phyloP scores from a whole-genome alignment of 2,329 filamentous ascomycete species.

The Penicillium hordei region DNA sequence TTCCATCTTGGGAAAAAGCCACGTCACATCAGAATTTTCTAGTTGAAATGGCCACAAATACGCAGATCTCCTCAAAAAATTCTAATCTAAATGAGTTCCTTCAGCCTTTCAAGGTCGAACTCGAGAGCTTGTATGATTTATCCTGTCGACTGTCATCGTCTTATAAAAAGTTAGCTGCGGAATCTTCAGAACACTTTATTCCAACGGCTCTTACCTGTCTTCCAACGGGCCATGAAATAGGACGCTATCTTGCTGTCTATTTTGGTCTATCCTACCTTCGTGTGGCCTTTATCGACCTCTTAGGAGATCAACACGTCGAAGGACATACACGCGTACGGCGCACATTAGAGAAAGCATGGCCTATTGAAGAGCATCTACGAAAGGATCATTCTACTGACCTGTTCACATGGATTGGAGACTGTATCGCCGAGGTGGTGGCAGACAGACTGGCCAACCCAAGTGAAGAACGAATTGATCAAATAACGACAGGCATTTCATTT shows the following conservation, averaged over 20 bases:
- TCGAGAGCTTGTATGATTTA: conserved; percentile 35
- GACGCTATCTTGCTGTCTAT: conserved; percentile 55
- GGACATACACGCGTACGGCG: conserved; percentile 54
- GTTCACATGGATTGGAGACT: conserved; percentile 73
- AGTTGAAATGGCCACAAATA: neutral
- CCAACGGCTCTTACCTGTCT: conserved; percentile 44
- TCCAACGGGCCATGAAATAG: conserved; percentile 52
- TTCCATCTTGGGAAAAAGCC: neutral
- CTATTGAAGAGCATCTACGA: conserved; percentile 71
- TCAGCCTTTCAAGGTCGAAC: conserved; percentile 31
- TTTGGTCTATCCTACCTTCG: conserved; percentile 54
- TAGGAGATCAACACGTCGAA: conserved; percentile 38
- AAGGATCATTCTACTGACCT: conserved; percentile 67
- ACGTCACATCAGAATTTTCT: neutral
- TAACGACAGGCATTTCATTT: conserved; percentile 44
- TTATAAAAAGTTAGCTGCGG: conserved; percentile 38
- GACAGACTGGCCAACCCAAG: conserved; percentile 42
- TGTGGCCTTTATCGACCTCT: conserved; percentile 53
- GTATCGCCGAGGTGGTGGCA: conserved; percentile 69
- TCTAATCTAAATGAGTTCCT: conserved; percentile 28
- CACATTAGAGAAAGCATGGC: conserved; percentile 69
- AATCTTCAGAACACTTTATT: conserved; percentile 44
- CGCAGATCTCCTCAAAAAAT: neutral
- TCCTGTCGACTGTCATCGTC: conserved; percentile 39
- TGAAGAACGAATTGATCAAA: conserved; percentile 31